These are phyloP conservation scores for Haplosporangium sp. DNA, from an alignment of 371 early-diverging fungal genomes.

Conservation along the genomic window DNA sequence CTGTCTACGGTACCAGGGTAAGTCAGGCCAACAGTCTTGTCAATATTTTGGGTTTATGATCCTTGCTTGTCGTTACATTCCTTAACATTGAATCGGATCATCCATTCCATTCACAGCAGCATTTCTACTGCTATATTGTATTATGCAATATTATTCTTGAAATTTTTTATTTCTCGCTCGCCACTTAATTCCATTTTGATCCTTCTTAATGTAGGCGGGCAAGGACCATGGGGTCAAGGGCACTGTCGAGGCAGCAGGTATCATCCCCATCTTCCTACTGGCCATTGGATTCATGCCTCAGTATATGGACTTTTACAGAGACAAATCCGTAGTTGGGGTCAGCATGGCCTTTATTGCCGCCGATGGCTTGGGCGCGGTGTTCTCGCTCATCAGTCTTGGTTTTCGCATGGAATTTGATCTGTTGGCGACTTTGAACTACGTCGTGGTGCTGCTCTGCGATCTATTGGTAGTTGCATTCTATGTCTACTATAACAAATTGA, in stretches of 20 bases:
- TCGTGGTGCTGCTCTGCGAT: conserved; percentile 32
- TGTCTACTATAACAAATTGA: conserved; percentile 36
- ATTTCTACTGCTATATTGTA: too few relatives aligned
- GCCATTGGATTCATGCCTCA: conserved; percentile 64
- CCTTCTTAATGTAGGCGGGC: conserved; percentile 2
- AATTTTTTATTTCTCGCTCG: background rate
- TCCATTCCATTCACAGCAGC: too few relatives aligned
- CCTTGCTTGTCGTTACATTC: too few relatives aligned
- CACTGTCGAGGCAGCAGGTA: conserved; percentile 57
- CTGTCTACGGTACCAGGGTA: conserved; percentile 41
- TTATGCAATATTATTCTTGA: too few relatives aligned
- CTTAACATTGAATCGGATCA: too few relatives aligned
- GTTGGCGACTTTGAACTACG: conserved; percentile 29
- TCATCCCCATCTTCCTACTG: conserved; percentile 60
- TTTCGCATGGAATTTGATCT: conserved; percentile 28
- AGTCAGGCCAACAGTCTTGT: background rate
- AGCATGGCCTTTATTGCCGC: conserved; percentile 61
- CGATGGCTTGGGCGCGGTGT: conserved; percentile 60
- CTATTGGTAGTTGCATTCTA: conserved; percentile 24
- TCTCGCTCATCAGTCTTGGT: conserved; percentile 59
- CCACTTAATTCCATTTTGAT: too few relatives aligned
- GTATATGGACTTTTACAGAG: conserved; percentile 60
- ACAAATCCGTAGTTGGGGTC: conserved; percentile 56
- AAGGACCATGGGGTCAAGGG: conserved; percentile 18
- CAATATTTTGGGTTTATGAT: too few relatives aligned